These are phyloP conservation scores for Cucumis sativus DNA, from an alignment of 306 rosid species.

Conservation along the genomic window Cucumber_9930_V3 NC_026661.2:17805501-17806000, in stretches of 20 bases:
- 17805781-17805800: constrained; percentile 44
- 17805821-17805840: constrained; percentile 40
- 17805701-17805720: constrained; percentile 38
- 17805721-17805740: constrained; percentile 34
- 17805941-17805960: background rate
- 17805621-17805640: constrained; percentile 38
- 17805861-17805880: no score
- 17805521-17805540: no score
- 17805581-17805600: no score
- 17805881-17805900: no score
- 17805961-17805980: constrained; percentile 22
- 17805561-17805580: no score
- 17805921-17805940: no score
- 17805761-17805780: constrained; percentile 56
- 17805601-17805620: constrained; percentile 17
- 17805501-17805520: no score
- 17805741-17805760: constrained; percentile 39
- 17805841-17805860: no score
- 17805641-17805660: constrained; percentile 23
- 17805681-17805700: constrained; percentile 28
- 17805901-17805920: no score
- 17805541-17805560: no score
- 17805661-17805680: constrained; percentile 29
- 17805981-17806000: constrained; percentile 31
- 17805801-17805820: constrained; percentile 42